phyloP scores from a whole-genome alignment of 768 basidiomycete species.

The Podaxis sp. region DNA sequence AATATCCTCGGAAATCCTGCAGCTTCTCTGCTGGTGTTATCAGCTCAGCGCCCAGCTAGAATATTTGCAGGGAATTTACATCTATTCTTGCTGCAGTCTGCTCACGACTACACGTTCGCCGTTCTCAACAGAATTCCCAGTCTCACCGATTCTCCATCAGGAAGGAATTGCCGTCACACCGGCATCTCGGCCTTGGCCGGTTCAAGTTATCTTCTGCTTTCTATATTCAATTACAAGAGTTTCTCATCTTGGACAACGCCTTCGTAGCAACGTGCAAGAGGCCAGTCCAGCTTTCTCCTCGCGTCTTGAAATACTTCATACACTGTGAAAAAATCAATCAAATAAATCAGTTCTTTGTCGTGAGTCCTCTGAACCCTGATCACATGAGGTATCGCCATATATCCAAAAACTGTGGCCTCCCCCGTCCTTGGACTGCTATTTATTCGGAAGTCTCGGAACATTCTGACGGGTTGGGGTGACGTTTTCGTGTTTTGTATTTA shows the following conservation, averaged over 20 bases:
- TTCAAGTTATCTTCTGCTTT: neutral
- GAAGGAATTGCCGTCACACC: conserved; percentile 12
- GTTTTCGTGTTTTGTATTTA: neutral
- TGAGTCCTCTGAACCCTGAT: neutral
- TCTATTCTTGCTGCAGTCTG: neutral
- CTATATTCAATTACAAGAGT: conserved; percentile 1
- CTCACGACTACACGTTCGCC: conserved; percentile 13
- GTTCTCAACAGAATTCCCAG: conserved; percentile 19
- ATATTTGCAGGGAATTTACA: neutral
- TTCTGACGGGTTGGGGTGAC: conserved; percentile 2
- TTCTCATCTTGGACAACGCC: neutral
- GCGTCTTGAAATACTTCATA: neutral
- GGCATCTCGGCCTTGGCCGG: conserved; percentile 14
- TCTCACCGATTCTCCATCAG: conserved; percentile 26
- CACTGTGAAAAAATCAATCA: neutral
- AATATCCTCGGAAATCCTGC: conserved; percentile 3
- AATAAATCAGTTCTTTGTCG: neutral
- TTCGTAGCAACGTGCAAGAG: neutral
- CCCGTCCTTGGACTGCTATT: neutral
- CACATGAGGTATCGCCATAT: neutral
- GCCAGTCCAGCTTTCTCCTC: neutral
- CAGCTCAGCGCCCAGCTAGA: conserved; percentile 3
- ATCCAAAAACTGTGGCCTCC: neutral
- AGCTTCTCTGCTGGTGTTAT: neutral
- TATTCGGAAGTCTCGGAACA: conserved; percentile 4